Conservation (phyloP, 2,329 filamentous ascomycete genomes). For the Aspergillus sp. region DNA sequence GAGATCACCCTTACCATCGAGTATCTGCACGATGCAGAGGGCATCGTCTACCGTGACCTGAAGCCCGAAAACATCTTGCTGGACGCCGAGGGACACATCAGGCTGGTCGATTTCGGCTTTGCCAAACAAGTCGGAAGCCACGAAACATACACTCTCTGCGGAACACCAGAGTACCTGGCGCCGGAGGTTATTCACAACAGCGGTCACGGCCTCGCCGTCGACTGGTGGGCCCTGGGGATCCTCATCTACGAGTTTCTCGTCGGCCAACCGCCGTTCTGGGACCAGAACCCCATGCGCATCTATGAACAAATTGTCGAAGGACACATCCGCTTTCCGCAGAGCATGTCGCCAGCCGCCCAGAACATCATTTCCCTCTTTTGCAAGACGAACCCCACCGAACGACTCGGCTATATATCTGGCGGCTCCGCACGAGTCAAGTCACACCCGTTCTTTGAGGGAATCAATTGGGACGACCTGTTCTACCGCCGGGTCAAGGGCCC, state of each 20-base stretch:
- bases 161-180: conserved; percentile 66
- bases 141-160: conserved; percentile 66
- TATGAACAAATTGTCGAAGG: conserved; percentile 68
- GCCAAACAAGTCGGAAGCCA: conserved; percentile 59
- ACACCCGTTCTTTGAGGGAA: conserved; percentile 61
- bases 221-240: conserved; percentile 69
- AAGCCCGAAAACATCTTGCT: conserved; percentile 68
- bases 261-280: conserved; percentile 67
- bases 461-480: conserved; percentile 64
- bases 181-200: conserved; percentile 67
- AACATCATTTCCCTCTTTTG: conserved; percentile 63
- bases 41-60: conserved; percentile 65
- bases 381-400: conserved; percentile 62
- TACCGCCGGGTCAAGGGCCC: conserved; percentile 59
- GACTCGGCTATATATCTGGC: conserved; percentile 62
- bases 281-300: conserved; percentile 67
- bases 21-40: conserved; percentile 62
- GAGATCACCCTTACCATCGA: conserved; percentile 66
- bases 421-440: conserved; percentile 59
- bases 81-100: conserved; percentile 64
- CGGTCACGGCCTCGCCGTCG: conserved; percentile 64
- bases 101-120: conserved; percentile 67
- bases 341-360: conserved; percentile 58
- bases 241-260: conserved; percentile 67
- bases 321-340: conserved; percentile 59